Percentiles rank a stretch among this genome's conserved stretches.
phyloP scores from a whole-genome alignment of 768 basidiomycete genomes.

The Neoboletus magnificus region DNA sequence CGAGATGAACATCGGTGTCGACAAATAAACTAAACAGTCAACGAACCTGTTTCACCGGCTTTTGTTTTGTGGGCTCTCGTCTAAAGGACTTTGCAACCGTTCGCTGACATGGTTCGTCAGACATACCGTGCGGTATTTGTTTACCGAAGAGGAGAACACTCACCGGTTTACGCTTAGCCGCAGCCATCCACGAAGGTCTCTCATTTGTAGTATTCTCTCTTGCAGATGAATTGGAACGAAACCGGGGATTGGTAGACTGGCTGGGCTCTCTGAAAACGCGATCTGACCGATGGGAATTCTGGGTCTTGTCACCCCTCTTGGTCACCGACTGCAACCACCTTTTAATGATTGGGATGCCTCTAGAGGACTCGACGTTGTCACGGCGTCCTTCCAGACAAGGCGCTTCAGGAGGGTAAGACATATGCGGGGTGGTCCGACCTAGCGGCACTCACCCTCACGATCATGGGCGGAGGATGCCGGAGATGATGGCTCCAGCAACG shows the following conservation, averaged over 20 bases:
- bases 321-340: background rate
- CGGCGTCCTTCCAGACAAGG: background rate
- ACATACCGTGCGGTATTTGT: background rate
- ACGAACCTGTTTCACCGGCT: too few relatives aligned
- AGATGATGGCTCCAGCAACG: too few relatives aligned
- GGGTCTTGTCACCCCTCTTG: background rate
- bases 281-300: background rate
- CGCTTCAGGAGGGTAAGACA: too few relatives aligned
- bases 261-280: too few relatives aligned
- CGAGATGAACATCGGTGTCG: background rate
- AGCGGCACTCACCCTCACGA: background rate
- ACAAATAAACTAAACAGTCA: background rate
- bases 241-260: background rate
- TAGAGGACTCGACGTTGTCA: background rate
- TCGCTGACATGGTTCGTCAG: background rate
- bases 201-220: background rate
- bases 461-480: background rate
- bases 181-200: background rate
- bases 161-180: background rate
- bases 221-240: background rate
- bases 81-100: background rate
- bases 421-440: too few relatives aligned
- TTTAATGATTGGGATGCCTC: too few relatives aligned
- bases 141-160: background rate
- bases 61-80: background rate